phyloP scores from a whole-genome alignment of 805 yeast species.

The Zygoascus bituminiphila region DNA sequence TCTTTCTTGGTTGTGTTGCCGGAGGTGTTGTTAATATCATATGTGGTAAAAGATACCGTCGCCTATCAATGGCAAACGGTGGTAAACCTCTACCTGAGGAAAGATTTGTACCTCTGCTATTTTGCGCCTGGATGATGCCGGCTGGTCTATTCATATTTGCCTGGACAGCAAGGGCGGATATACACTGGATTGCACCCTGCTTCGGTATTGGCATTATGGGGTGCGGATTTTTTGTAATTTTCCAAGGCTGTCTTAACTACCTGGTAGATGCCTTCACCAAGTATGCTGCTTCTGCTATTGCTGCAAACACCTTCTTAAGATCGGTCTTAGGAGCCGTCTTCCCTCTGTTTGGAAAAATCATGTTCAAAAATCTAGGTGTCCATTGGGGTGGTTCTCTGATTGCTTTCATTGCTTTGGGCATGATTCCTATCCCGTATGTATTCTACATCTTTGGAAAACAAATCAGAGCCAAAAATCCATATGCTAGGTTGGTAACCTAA shows the following conservation, averaged over 20 bases:
- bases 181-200: slow-evolving; percentile 51
- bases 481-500: slow-evolving; percentile 9
- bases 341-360: slow-evolving; percentile 48
- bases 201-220: slow-evolving; percentile 48
- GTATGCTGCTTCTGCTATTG: slow-evolving; percentile 56
- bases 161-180: slow-evolving; percentile 43
- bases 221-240: slow-evolving; percentile 46
- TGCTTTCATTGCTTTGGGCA: slow-evolving; percentile 40
- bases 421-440: slow-evolving; percentile 50
- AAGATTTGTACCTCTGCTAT: slow-evolving; percentile 48
- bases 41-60: slow-evolving; percentile 24
- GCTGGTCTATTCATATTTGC: slow-evolving; percentile 53
- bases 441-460: slow-evolving; percentile 43
- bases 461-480: slow-evolving; percentile 28
- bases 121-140: slow-evolving; percentile 39
- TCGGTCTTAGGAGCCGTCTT: slow-evolving; percentile 53
- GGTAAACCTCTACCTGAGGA: slow-evolving; percentile 52
- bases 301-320: slow-evolving; percentile 54
- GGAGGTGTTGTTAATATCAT: slow-evolving; percentile 28
- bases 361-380: slow-evolving; percentile 43
- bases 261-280: slow-evolving; percentile 51
- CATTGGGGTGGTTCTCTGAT: slow-evolving; percentile 49
- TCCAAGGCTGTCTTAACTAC: slow-evolving; percentile 53
- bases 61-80: slow-evolving; percentile 24
- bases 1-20: slow-evolving; percentile 27